Percentiles rank a stretch among this genome's conserved stretches.
These are phyloP conservation scores for Ustilago xerochloae DNA, from an alignment of 1,284 basidiomycete genomes.

Conservation along the genomic window DNA sequence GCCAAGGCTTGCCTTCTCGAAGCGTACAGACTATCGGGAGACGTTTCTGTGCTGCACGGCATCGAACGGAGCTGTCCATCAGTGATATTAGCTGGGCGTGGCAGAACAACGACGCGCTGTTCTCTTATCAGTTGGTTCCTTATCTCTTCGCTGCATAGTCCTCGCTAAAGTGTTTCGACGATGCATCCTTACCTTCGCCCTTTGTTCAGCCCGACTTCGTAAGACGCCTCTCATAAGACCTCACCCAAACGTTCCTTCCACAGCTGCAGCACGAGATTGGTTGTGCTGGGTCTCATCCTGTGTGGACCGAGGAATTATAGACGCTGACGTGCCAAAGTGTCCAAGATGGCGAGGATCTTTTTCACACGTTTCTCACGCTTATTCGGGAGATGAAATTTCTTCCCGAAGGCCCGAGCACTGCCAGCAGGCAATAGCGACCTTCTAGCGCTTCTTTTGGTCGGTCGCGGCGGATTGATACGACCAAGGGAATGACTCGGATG, in stretches of 20 bases:
- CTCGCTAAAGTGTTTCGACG: not conserved
- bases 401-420: not conserved
- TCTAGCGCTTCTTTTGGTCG: too few species aligned
- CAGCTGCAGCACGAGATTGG: not conserved
- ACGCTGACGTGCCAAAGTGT: not conserved
- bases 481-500: not conserved
- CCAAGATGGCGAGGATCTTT: not conserved
- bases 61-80: not conserved
- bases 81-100: not conserved
- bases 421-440: not conserved
- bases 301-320: too few species aligned
- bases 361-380: too few species aligned
- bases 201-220: too few species aligned
- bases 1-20: not conserved
- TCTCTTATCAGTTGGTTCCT: constrained; percentile 2
- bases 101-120: too few species aligned
- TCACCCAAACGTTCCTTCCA: too few species aligned
- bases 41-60: not conserved
- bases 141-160: not conserved
- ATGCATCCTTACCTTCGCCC: not conserved
- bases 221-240: too few species aligned
- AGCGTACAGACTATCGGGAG: not conserved
- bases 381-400: too few species aligned
- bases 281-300: too few species aligned
- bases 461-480: not conserved